Evolutionary conservation across 495 filamentous ascomycete genomes (phyloP).

Genomic region (Podospora pseudocomata): DNA sequence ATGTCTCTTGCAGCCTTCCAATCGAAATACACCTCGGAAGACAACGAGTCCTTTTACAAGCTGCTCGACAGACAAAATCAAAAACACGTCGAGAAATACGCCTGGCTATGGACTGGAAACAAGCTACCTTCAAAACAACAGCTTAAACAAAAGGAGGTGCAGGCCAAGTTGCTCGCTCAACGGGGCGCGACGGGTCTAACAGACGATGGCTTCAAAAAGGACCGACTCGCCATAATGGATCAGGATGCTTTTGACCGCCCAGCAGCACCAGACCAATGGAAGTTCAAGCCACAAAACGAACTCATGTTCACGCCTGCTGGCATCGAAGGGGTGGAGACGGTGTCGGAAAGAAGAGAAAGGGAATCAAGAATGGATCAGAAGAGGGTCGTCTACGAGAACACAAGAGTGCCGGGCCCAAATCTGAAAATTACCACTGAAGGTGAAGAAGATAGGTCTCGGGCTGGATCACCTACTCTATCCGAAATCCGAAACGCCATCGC

Average conservation of each 20-base stretch:
- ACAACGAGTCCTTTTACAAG: conserved; percentile 93
- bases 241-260: conserved; percentile 59
- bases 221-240: conserved; percentile 54
- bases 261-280: conserved; percentile 76
- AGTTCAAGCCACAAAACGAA: conserved; percentile 67
- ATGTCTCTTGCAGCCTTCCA: conserved; percentile 84
- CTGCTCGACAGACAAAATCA: conserved; percentile 88
- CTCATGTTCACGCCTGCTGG: conserved; percentile 83
- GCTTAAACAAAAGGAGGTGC: conserved; percentile 70
- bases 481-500: conserved; percentile 83
- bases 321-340: conserved; percentile 67
- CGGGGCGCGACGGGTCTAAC: conserved; percentile 26
- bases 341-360: conserved; percentile 61
- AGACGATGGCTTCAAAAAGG: conserved; percentile 52
- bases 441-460: conserved; percentile 36
- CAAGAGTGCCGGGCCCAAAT: conserved; percentile 57
- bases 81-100: conserved; percentile 74
- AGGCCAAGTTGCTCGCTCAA: conserved; percentile 57
- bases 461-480: conserved; percentile 77
- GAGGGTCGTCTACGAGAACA: conserved; percentile 78
- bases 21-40: conserved; percentile 89
- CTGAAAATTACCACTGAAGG: conserved; percentile 22
- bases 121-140: conserved; percentile 85
- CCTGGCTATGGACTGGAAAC: conserved; percentile 84
- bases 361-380: conserved; percentile 74